Conservation (phyloP, 345 rosid species). For the Rhodamnia argentea region DNA sequence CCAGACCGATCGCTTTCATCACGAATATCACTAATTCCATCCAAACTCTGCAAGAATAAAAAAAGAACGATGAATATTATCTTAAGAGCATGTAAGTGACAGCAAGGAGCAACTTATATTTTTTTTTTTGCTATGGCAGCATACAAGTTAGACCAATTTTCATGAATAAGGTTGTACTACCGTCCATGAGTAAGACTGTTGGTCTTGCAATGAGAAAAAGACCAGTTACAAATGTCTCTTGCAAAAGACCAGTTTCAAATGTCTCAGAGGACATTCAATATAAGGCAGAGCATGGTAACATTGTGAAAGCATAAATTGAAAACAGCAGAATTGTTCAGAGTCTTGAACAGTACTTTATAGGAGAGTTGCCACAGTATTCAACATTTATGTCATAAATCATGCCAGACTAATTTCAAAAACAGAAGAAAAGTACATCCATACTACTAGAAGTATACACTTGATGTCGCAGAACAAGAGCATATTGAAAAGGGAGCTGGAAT, state of each 20-base stretch:
- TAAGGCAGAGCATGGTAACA: not conserved
- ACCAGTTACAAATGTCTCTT: not conserved
- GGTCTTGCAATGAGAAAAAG: not conserved
- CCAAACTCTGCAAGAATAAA: conserved; percentile 47
- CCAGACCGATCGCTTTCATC: conserved; percentile 97
- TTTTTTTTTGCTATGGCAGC: not conserved
- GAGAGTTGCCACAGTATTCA: not conserved
- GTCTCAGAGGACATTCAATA: not conserved
- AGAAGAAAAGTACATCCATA: not conserved
- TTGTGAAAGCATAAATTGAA: not conserved
- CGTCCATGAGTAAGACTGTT: not conserved
- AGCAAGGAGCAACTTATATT: not conserved
- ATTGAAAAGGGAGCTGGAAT: not conserved
- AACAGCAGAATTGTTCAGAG: not conserved
- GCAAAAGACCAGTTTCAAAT: not conserved
- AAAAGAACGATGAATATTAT: not conserved
- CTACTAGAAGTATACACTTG: not conserved
- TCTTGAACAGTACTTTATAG: not conserved
- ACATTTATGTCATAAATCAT: not conserved
- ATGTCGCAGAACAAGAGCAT: not conserved
- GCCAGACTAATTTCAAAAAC: not conserved
- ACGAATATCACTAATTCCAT: conserved; percentile 89
- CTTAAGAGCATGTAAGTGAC: not conserved
- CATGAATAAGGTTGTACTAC: not conserved
- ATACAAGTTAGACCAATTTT: not conserved